Conservation (phyloP, 495 filamentous ascomycete genomes). For the Beverwykella pulmonaria region DNA sequence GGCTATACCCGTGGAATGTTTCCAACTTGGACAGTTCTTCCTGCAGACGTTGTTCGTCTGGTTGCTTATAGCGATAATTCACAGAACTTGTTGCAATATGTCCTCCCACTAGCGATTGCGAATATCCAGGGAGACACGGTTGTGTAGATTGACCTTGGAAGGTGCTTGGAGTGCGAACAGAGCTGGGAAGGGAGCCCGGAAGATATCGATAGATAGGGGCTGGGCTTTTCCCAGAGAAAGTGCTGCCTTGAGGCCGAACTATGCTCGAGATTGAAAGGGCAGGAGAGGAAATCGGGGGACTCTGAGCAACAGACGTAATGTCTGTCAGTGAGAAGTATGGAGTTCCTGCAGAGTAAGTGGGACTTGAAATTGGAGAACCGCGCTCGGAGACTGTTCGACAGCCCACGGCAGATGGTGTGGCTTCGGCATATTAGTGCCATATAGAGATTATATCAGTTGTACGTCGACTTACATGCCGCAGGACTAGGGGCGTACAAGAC, state of each 20-base stretch:
- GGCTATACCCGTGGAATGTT: not conserved
- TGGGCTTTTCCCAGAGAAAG: constrained; percentile 29
- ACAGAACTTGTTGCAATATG: constrained; percentile 9
- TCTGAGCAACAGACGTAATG: constrained; percentile 5
- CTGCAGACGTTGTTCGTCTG: constrained; percentile 27
- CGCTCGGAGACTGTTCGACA: constrained; percentile 32
- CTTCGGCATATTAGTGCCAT: constrained; percentile 20
- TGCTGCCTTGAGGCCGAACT: constrained; percentile 19
- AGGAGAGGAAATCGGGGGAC: constrained; percentile 23
- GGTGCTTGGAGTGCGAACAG: not conserved
- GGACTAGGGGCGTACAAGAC: constrained; percentile 29
- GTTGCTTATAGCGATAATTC: constrained; percentile 20
- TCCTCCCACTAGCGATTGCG: no score
- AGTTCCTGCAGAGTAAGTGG: constrained; percentile 16
- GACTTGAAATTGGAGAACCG: constrained; percentile 25
- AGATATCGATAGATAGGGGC: constrained; percentile 24
- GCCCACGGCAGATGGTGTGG: constrained; percentile 30
- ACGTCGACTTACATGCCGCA: constrained; percentile 24
- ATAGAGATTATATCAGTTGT: not conserved
- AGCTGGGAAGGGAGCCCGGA: not conserved
- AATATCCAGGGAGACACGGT: no score
- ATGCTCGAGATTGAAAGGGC: constrained; percentile 32
- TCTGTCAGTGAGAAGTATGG: constrained; percentile 11
- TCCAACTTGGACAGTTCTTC: constrained; percentile 24
- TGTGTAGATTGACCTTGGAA: constrained; percentile 4